These are phyloP conservation scores for Penicillium argentinense DNA, from an alignment of 495 filamentous ascomycete genomes.

Conservation along the genomic window DNA sequence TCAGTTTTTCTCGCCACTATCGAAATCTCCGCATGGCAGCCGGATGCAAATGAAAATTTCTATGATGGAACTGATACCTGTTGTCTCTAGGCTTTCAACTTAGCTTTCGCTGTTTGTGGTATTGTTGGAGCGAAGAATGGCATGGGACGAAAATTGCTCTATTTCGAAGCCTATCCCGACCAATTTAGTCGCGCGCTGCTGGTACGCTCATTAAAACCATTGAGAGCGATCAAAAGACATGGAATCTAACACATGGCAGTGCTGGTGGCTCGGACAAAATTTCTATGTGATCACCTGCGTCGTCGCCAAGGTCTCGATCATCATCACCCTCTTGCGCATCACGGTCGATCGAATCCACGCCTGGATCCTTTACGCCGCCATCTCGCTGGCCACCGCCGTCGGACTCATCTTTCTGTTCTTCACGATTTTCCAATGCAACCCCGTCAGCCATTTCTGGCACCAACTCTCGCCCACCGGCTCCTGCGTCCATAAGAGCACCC, in stretches of 20 bases:
- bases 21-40: neutral
- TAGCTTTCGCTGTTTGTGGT: constrained; percentile 29
- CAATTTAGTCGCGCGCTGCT: constrained; percentile 25
- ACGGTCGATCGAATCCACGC: constrained; percentile 27
- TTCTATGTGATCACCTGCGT: constrained; percentile 37
- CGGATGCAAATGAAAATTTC: constrained; percentile 1
- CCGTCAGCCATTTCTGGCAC: constrained; percentile 36
- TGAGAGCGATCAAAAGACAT: neutral
- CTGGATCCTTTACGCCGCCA: constrained; percentile 33
- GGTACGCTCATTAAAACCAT: constrained; percentile 17
- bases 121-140: constrained; percentile 31
- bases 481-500: constrained; percentile 24
- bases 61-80: too few species aligned
- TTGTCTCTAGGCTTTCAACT: constrained; percentile 24
- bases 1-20: constrained; percentile 12
- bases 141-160: constrained; percentile 25
- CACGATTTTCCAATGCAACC: constrained; percentile 37
- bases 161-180: constrained; percentile 22
- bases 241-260: constrained; percentile 11
- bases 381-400: constrained; percentile 19
- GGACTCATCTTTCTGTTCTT: constrained; percentile 33
- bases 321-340: constrained; percentile 39
- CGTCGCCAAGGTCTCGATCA: constrained; percentile 36
- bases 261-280: constrained; percentile 34
- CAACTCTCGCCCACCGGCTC: constrained; percentile 16